A percentile compares a stretch with the other conserved stretches of the same genome.
Conservation (phyloP, 805 yeast species). For the Tetrapisispora namnaoensis region DNA sequence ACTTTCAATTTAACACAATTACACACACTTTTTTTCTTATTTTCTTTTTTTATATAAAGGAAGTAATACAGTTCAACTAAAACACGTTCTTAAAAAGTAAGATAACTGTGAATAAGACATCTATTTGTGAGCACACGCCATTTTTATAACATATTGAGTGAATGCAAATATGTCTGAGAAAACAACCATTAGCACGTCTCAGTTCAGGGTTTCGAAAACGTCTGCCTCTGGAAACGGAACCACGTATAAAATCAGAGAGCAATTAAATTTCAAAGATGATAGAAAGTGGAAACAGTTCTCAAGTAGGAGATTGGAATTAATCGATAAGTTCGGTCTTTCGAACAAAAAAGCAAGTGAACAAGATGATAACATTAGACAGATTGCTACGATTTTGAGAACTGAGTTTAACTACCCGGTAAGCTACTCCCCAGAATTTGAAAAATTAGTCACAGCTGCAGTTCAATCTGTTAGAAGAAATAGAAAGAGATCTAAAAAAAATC, state of each 20-base stretch:
- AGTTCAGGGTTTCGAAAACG: not conserved
- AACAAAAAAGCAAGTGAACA: conserved; percentile 86
- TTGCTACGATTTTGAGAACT: conserved; percentile 63
- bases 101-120: too few species aligned
- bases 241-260: conserved; percentile 35
- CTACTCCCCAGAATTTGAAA: conserved; percentile 67
- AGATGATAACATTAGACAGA: conserved; percentile 66
- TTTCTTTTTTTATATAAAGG: too few species aligned
- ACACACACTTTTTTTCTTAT: not conserved
- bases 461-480: conserved; percentile 88
- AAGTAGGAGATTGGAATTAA: conserved; percentile 80
- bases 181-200: not conserved
- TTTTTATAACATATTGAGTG: not conserved
- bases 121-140: too few species aligned
- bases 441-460: conserved; percentile 83
- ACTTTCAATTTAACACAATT: not conserved
- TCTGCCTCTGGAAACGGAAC: conserved; percentile 29
- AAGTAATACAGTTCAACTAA: not conserved
- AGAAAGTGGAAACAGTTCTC: conserved; percentile 81
- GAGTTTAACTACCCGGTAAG: conserved; percentile 66
- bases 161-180: not conserved
- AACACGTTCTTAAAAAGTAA: not conserved
- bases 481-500: conserved; percentile 45
- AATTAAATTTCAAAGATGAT: conserved; percentile 71
- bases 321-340: conserved; percentile 55